Conservation (phyloP, 2,329 filamentous ascomycete species). For the Colletotrichum sp. region DNA sequence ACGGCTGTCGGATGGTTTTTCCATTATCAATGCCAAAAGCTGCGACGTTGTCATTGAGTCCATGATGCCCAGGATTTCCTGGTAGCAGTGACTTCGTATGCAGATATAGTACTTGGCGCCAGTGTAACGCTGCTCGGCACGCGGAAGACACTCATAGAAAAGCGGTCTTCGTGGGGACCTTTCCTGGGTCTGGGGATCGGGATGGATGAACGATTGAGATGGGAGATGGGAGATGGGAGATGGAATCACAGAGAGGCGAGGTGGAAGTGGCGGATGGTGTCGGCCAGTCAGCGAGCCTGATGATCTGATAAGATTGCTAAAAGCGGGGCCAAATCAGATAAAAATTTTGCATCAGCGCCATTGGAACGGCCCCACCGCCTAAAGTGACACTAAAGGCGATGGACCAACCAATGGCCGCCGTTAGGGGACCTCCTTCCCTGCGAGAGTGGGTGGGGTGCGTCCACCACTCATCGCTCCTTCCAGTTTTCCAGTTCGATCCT, state of each 20-base stretch:
- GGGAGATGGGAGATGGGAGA: background rate
- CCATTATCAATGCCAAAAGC: background rate
- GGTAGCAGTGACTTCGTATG: background rate
- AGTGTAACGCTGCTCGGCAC: background rate
- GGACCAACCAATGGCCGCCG: background rate
- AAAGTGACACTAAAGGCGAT: background rate
- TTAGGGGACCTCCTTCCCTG: background rate
- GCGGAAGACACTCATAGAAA: background rate
- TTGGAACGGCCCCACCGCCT: background rate
- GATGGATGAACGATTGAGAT: background rate
- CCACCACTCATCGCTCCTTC: background rate
- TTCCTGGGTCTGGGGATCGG: background rate
- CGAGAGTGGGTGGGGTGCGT: background rate
- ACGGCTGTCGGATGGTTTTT: fast-evolving
- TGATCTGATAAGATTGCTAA: constrained; percentile 23
- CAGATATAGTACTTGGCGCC: background rate
- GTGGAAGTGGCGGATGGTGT: background rate
- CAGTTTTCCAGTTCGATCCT: background rate
- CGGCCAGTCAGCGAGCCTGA: background rate
- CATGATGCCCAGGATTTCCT: background rate
- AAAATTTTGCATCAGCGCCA: constrained; percentile 6
- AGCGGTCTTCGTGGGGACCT: background rate
- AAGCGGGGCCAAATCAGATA: constrained; percentile 12
- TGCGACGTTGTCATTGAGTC: background rate
- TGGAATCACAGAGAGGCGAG: background rate